Conservation (phyloP, 148 eudicot species). For the Rhododendron griersonianum region DNA sequence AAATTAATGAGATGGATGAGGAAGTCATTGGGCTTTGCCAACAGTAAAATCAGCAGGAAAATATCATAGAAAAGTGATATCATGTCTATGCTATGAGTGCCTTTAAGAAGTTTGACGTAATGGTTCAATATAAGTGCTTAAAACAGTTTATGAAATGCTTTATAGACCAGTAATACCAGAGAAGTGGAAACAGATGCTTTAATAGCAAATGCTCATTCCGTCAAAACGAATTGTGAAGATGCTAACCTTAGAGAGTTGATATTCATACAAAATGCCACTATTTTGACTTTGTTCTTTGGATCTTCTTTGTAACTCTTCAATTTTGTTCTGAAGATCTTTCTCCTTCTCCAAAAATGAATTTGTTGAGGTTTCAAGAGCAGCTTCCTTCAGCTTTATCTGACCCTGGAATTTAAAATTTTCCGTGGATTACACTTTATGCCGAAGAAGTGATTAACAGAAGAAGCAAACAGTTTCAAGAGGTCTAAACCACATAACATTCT, state of each 20-base stretch:
- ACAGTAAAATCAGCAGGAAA: neutral
- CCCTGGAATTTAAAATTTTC: constrained; percentile 28
- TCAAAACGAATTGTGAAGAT: neutral
- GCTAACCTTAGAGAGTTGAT: constrained; percentile 34
- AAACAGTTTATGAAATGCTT: neutral
- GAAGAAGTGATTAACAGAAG: neutral
- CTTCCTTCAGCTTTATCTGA: constrained; percentile 68
- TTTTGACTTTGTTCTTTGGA: constrained; percentile 34
- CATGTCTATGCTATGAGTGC: neutral
- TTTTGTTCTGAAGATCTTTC: constrained; percentile 51
- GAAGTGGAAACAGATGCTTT: constrained; percentile 1
- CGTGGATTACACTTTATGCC: neutral
- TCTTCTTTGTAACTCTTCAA: constrained; percentile 59
- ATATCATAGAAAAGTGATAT: neutral
- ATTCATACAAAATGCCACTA: constrained; percentile 18
- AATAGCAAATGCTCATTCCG: neutral
- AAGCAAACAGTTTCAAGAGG: constrained; percentile 5
- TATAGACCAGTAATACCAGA: neutral
- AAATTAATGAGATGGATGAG: neutral
- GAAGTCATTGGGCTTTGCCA: neutral
- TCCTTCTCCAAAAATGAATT: constrained; percentile 69
- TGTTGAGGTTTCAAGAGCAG: constrained; percentile 58
- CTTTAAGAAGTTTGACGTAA: neutral
- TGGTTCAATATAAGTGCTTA: neutral
- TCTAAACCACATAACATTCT: neutral